Percentiles rank a stretch among this genome's conserved stretches.
phyloP scores from a whole-genome alignment of 164 flowering plant species.

The Chimonanthus praecox region DNA sequence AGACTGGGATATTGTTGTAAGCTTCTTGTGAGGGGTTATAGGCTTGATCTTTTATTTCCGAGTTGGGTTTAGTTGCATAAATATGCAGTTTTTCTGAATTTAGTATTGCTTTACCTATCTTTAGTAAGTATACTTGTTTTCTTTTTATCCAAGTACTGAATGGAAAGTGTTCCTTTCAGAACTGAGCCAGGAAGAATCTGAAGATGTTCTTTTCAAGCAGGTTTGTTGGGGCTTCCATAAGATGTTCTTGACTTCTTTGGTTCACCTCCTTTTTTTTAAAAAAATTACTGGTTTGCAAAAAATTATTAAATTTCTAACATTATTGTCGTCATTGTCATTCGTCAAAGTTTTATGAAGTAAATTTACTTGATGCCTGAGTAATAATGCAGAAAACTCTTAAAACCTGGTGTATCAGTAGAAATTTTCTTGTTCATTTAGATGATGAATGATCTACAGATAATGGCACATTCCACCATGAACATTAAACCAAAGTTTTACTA shows the following conservation, averaged over 20 bases:
- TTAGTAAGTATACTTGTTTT: background rate
- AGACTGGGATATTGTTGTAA: background rate
- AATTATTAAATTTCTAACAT: too few species aligned
- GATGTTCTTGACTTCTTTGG: background rate
- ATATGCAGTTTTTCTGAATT: background rate
- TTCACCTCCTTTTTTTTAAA: background rate
- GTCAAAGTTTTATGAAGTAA: too few species aligned
- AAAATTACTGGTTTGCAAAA: too few species aligned
- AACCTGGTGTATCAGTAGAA: too few species aligned
- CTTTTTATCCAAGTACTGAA: background rate
- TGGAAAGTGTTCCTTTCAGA: conserved; percentile 1
- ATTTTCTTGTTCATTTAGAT: too few species aligned
- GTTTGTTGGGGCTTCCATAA: background rate
- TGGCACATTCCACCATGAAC: too few species aligned
- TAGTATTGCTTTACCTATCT: background rate
- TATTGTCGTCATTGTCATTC: too few species aligned
- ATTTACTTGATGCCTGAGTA: too few species aligned
- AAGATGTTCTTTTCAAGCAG: background rate
- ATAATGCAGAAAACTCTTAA: too few species aligned
- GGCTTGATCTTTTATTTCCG: background rate
- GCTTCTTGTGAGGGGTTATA: background rate
- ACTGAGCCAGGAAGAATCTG: background rate
- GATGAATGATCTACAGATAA: too few species aligned
- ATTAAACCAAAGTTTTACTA: too few species aligned
- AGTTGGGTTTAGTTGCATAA: background rate